Percentiles rank a stretch among this genome's conserved stretches.
These are phyloP conservation scores for Hibiscus mutabilis DNA, from an alignment of 345 rosid species.

Conservation along the genomic window DNA sequence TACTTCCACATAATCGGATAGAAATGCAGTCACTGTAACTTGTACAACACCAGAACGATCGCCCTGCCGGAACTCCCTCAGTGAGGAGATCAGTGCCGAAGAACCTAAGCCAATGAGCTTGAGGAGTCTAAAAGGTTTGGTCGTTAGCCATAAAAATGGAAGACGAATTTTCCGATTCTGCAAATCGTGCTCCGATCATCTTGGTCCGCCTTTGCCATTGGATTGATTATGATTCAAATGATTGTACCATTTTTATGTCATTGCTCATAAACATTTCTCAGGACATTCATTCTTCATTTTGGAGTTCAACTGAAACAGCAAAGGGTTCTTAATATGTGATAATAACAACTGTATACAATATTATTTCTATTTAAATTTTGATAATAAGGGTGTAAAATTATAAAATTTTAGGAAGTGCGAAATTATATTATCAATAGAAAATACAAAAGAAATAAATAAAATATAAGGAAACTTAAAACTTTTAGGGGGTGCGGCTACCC, in stretches of 20 bases:
- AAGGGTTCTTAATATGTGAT: too few species aligned
- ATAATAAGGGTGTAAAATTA: too few species aligned
- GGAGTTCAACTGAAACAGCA: background rate
- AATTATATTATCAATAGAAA: too few species aligned
- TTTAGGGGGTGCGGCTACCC: too few species aligned
- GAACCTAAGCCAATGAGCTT: background rate
- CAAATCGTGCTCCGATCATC: background rate
- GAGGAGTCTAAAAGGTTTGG: background rate
- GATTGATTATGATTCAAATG: conserved; percentile 2
- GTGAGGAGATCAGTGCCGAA: conserved; percentile 21
- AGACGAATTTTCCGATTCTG: conserved; percentile 6
- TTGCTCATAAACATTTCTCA: conserved; percentile 6
- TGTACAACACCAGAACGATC: conserved; percentile 79
- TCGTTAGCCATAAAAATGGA: too few species aligned
- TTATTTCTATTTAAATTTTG: too few species aligned
- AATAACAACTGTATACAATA: too few species aligned
- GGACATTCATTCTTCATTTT: conserved; percentile 3
- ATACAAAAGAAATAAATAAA: too few species aligned
- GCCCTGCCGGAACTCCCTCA: conserved; percentile 83
- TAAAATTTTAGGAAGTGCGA: too few species aligned
- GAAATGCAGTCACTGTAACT: conserved; percentile 86
- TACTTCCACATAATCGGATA: conserved; percentile 82
- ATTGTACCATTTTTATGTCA: background rate
- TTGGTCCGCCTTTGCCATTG: background rate
- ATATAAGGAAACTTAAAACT: too few species aligned